Evolutionary conservation across 768 basidiomycete species (phyloP), one percentile per base, ranked within the genome.

Genomic region (Piloderma croceum): DNA sequence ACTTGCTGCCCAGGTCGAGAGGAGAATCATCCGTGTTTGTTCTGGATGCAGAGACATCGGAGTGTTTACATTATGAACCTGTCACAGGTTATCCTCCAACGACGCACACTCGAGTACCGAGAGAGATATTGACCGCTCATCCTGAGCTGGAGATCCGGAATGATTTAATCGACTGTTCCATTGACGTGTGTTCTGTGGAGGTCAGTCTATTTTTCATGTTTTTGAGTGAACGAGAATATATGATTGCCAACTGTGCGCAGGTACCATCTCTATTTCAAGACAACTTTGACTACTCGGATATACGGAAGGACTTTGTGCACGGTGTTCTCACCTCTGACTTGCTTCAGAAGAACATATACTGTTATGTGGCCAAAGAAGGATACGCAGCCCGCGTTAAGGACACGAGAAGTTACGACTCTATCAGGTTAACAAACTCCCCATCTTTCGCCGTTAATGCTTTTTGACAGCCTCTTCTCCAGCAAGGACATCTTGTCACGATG

Each of bases 221-320:
- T 7, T 41, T 13, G n/a, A 17, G 18, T 11, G 19, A 31, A 3
- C 18, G n/a, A 31, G 24, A n/a, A 7, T 31, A 29, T 34, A 24
- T 44, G 24, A 12, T 27, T 29, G 27, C 9, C 15, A 15, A n/a
- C 24, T 22, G 37, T 42, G 40, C 36, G 11, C 51, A 96, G 86
- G 88, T 98, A 25, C 92, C 91, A 2, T 93, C 93, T 1, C 60
- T 97, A 4, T 99, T 98, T 67, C 91, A 93, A 59, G 96, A 98
- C 65, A 98, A 98, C 64, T 99, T 99, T 55, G 96, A 98, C 64
- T 97, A 93, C 55, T 79, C 81, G 11, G 90, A 93, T 63, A 75
- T 98, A 45, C 80, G 92, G 42, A 72, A 79, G 49, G 91, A 98
- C 63, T 96, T 99, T 53, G 86, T 97, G 12, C 88, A 89, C 55